Evolutionary conservation across 352 stramenopile species (phyloP).

Genomic region (Elongisporangium anandrum): DNA sequence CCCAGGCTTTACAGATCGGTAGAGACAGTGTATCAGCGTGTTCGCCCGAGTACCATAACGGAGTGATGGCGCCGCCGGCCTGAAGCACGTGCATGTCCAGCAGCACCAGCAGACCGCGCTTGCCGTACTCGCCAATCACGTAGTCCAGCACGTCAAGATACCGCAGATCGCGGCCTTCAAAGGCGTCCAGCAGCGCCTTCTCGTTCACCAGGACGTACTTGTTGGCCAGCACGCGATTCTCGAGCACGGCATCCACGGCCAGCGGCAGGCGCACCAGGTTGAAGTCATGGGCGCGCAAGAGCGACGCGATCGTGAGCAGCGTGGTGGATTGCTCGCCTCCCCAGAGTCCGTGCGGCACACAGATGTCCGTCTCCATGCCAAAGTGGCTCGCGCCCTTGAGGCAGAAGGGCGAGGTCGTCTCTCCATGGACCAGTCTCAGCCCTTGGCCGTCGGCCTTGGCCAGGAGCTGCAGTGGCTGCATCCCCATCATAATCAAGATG

Average conservation of each 20-base stretch:
- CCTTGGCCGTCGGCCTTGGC: neutral
- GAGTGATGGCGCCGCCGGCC: conserved; percentile 23
- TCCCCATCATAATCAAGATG: neutral
- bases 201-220: conserved; percentile 45
- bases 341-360: conserved; percentile 56
- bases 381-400: conserved; percentile 63
- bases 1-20: conserved; percentile 28
- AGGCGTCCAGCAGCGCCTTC: conserved; percentile 15
- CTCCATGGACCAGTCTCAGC: neutral
- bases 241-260: conserved; percentile 31
- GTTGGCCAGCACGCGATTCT: conserved; percentile 27
- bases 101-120: conserved; percentile 33
- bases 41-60: conserved; percentile 33
- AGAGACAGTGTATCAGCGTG: conserved; percentile 12
- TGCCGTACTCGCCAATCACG: conserved; percentile 22
- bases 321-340: conserved; percentile 47
- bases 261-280: conserved; percentile 52
- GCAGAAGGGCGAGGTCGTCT: conserved; percentile 23
- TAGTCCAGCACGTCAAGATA: conserved; percentile 60
- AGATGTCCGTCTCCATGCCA: conserved; percentile 59
- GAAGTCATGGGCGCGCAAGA: conserved; percentile 36
- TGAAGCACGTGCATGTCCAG: conserved; percentile 48
- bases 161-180: conserved; percentile 21
- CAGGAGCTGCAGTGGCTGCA: neutral
- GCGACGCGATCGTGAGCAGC: conserved; percentile 22